Base-by-base conservation (phyloP, 148 eudicot genomes). In the Persicaria tinctoria region DNA sequence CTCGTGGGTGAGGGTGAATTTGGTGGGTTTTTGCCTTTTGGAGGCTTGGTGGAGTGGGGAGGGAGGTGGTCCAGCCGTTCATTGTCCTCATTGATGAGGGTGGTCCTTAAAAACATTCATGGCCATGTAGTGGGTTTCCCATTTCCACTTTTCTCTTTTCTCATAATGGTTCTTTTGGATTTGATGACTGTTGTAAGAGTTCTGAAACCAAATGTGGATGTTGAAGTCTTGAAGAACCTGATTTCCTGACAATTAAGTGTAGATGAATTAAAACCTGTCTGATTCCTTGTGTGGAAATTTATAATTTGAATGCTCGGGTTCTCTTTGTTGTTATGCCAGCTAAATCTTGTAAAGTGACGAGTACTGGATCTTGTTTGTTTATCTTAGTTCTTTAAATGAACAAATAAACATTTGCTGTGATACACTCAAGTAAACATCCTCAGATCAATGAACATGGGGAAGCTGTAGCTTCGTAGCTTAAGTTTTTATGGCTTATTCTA, bases 81-180 rank as follows among this genome's bases (percentile, higher is more conserved):
- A 48, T 17, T 50, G 18, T 50, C 74, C 5, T 71, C n/a, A 70
- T 71, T 23, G 74, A 71, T 47, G 55, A 71, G 74, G 8, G 74
- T 71, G 74, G 74, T 71, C 74, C 74, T 71, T 66, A 4, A 41
- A 32, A 12, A 41, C 48, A 66, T 66, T 66, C 70, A 66, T 44
- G 17, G 47, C 70, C 48, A 38, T 41, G 18, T 38, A 4, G 70
- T 46, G 46, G 47, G 41, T 49, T 51, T 76, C 56, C 70, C 46
- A 5, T 68, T 32, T 68, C 4, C 55, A 75, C 64, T 70, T 3
- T 20, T 16, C 45, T 20, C 9, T 13, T 12, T 13, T 63, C 46
- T 63, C 1, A 23, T 27, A 32, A 32, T 63, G 68, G 12, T 63
- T 63, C 44, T 63, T 66, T 66, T 13, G 70, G 46, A 44, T 41